Evolutionary conservation across 352 stramenopile species (phyloP), one percentile per base, ranked within the genome.

Genomic region (Lagenidium sp.): DNA sequence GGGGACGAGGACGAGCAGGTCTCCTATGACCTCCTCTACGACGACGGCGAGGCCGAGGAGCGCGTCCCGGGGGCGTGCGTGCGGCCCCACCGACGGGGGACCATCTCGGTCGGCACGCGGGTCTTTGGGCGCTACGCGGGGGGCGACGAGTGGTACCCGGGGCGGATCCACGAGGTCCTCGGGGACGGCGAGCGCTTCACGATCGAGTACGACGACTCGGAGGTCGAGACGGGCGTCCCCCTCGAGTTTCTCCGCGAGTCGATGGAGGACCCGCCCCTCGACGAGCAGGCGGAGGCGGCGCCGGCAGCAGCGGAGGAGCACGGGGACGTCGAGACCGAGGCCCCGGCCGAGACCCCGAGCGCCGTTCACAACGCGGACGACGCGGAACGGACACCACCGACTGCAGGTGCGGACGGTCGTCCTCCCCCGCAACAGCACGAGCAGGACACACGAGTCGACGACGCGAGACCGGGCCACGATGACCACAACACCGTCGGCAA

Each of bases 161-260:
- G 76, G 8, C 63, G 61, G 36, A 63, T 91, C 41, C 48, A 68
- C 0, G 72, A 82, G 13, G 65, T 87, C 13, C 59, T 76, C 31
- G 72, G 81, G 31, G 65, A 82, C 41, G 73, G 65, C 10, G 62
- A 44, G 28, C n/a, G n/a, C n/a, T 91, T 84, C 63, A 83, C 66
- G 28, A 69, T 88, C 42, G 69, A 77, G 36, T 90, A 93, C 53
- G 76, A 93, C 53, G 81, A 89, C 57, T 61, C 63, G n/a, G 73
- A 91, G 28, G 59, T 81, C n/a, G 73, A 89, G 41, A 31, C 52
- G 3, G 49, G 80, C 26, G 71, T 94, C 0, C 30, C 63, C 20
- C 23, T 84, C 18, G 68, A 65, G 32, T 64, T 65, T 16, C 82
- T 92, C 22, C 44, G 51, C 11, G 77, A 85, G 39, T 47, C 64